Evolutionary conservation across 164 flowering plant species (phyloP), one percentile per base, ranked within the genome.

Genomic region (Santalum album): DNA sequence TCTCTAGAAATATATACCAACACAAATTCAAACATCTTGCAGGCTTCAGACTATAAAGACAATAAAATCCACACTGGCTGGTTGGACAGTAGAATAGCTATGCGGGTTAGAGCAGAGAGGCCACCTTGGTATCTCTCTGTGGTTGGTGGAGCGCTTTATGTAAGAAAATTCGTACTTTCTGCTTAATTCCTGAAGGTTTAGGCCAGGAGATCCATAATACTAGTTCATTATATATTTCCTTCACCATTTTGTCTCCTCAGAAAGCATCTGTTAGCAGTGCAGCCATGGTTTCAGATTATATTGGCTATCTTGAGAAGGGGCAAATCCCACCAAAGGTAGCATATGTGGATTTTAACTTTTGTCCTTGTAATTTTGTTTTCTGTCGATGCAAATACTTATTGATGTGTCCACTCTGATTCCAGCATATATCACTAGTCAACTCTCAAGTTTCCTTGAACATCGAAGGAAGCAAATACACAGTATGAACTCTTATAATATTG

Each of bases 51-150:
- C 56, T 94, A 94, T 59, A 84, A 76, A 64, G 95, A 84, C 15
- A 90, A 94, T 65, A 90, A 86, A 69, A 90, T 90, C 51, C 99
- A 94, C 69, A 90, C 99, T 1, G 99, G 99, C 24, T 94, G 99
- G 99, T 59, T 94, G 74, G 99, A 94, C 64, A 94, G 99, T 69
- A 82, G 99, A 75, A 90, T 94, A 65, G 99, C 97, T 5, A 87
- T 94, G 99, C 86, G 99, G 48, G 97, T 94, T 58, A 79, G 97
- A 76, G 97, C 97, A 49, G 99, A 94, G 69, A 84, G 99, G 75
- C 99, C 99, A 14, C 94, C 95, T n/a, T 94, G 99, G 99, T 90
- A 94, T 68, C 86, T 90, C 56, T 94, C 99, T 55, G 97, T 94
- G 42, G 97, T 87, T 65, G 99, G 96, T 57, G 99, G 99, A 39